phyloP scores from a whole-genome alignment of 2,329 filamentous ascomycete species.

The Helotiales sp. region DNA sequence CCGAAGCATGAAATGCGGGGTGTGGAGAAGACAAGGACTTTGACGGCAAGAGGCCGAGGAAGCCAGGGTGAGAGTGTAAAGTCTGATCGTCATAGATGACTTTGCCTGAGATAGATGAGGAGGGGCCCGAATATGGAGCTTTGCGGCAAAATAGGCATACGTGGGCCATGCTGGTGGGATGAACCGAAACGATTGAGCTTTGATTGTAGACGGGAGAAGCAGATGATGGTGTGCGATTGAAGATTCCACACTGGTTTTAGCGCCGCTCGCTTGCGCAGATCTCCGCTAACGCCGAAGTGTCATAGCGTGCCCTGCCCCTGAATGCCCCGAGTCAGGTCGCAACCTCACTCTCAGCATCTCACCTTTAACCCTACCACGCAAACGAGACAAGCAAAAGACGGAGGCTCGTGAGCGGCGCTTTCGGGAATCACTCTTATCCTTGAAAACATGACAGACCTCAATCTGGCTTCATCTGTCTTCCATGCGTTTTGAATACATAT shows the following conservation, averaged over 20 bases:
- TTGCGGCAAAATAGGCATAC: not conserved
- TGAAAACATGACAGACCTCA: not conserved
- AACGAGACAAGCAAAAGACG: too few species aligned
- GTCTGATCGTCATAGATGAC: not conserved
- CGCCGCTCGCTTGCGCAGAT: not conserved
- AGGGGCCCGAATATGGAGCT: not conserved
- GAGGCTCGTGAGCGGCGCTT: too few species aligned
- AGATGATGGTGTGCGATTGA: not conserved
- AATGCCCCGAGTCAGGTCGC: not conserved
- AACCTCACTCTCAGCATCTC: too few species aligned
- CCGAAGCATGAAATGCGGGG: not conserved
- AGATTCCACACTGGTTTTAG: not conserved
- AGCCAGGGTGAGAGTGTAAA: not conserved
- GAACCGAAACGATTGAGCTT: not conserved
- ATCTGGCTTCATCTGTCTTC: not conserved
- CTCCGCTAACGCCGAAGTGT: not conserved
- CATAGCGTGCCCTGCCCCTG: not conserved
- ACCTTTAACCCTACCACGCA: too few species aligned
- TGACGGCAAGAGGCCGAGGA: not conserved
- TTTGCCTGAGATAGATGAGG: slow-evolving; percentile 1
- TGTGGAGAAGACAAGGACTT: not conserved
- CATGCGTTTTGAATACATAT: slow-evolving; percentile 1
- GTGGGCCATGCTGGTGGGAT: not conserved
- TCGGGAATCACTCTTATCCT: not conserved
- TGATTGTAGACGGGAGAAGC: not conserved